Evolutionary conservation across 139 green algal genomes (phyloP), one percentile per base, ranked within the genome.

Genomic region (Monoraphidium neglectum): DNA sequence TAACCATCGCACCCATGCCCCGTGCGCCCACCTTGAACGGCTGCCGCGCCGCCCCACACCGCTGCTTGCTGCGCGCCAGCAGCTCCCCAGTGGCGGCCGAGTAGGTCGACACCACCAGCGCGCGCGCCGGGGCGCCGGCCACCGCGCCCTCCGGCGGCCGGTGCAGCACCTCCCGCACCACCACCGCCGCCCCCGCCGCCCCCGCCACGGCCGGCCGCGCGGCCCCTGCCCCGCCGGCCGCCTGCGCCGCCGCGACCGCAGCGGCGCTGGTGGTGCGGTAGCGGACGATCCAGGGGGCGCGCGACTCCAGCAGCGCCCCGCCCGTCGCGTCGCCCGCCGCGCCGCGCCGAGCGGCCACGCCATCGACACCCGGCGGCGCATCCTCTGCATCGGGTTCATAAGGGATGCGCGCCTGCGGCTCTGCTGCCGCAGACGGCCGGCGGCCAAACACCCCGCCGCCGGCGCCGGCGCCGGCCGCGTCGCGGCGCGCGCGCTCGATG

Each of bases 261-360:
- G 38, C 36, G 8, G 4, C 57, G 35, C 26, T 59, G n/a, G 13
- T 26, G 33, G 66, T 72, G 33, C 26, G 35, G 66, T 43, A 72
- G 28, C 77, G 35, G 70, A 87, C 83, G 76, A 88, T 56, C 83
- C 83, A 88, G 13, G 77, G 79, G 33, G 66, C 33, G 2, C 83
- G 68, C 12, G 21, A 18, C 26, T 71, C 54, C 47, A 85, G 66
- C 72, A 88, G 62, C 60, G 79, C 85, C 36, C 70, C 63, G 5
- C 76, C 83, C 46, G 62, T 32, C 2, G 83, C 79, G 47, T 77
- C 43, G n/a, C n/a, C n/a, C n/a, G n/a, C n/a, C n/a, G n/a, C n/a
- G n/a, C n/a, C n/a, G n/a, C n/a, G n/a, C n/a, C n/a, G n/a, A n/a
- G n/a, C n/a, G n/a, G n/a, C n/a, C n/a, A n/a, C n/a, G n/a, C n/a